phyloP scores from a whole-genome alignment of 306 rosid genomes.

The Arachis hypogaea region DNA sequence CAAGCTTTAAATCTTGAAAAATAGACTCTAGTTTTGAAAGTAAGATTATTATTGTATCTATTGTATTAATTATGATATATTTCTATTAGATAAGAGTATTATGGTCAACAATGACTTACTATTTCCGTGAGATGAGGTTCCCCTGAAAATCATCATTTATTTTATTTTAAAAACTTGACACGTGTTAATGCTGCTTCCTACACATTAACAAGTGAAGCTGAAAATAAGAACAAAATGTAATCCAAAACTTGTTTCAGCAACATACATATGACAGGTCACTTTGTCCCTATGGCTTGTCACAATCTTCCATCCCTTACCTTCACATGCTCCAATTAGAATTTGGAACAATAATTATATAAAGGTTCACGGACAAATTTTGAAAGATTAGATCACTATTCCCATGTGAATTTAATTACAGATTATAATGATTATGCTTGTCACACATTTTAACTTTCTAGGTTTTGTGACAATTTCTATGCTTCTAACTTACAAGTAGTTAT shows the following conservation, averaged over 20 bases:
- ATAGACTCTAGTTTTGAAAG: no score
- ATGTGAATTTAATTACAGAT: slow-evolving; percentile 13
- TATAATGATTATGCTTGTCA: not conserved
- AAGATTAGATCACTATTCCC: not conserved
- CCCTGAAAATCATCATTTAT: no score
- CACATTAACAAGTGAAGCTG: slow-evolving; percentile 17
- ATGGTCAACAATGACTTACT: not conserved
- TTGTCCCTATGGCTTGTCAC: not conserved
- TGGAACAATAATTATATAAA: slow-evolving; percentile 11
- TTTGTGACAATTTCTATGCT: slow-evolving; percentile 6
- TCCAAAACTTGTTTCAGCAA: slow-evolving; percentile 22
- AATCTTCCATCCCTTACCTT: not conserved
- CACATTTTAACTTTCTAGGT: not conserved
- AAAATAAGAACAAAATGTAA: slow-evolving; percentile 33
- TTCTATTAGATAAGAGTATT: not conserved
- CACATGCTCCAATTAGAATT: slow-evolving; percentile 32
- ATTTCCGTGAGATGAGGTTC: not conserved
- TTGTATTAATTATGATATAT: no score
- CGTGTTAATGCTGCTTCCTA: not conserved
- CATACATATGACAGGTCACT: slow-evolving; percentile 31
- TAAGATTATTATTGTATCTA: no score
- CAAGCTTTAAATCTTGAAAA: no score
- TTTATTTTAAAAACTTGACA: slow-evolving; percentile 9
- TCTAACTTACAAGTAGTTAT: not conserved
- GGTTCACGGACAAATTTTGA: not conserved